Base-by-base conservation (phyloP, 2,329 filamentous ascomycete genomes). In the Colletotrichum tanaceti region DNA sequence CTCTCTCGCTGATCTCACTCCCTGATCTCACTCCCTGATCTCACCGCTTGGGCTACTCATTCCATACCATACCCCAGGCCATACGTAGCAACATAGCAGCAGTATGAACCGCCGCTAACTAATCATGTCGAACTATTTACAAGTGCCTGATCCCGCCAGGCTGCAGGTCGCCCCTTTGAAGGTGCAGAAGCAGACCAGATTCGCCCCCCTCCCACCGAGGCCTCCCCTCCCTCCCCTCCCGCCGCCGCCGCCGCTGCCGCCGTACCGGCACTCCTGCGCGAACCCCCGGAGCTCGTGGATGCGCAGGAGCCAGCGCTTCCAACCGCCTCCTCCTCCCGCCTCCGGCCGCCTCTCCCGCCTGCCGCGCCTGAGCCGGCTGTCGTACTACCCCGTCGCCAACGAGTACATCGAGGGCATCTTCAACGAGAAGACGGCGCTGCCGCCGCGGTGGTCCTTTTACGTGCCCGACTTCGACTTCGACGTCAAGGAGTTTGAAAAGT, bases 381-480 rank as follows among this genome's bases (percentile, higher is more conserved):
- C 67, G 10, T 70, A 67, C 63, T 70, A 68, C 54, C 67, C 67
- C 53, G 67, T 67, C 47, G 67, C 63, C 64, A 67, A 67, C 16
- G 63, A 67, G 7, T 67, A 70, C 35, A 76, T 72, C 44, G 63
- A 72, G 16, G 61, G 65, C 18, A 39, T 71, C 38, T 72, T 72
- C 60, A 62, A 70, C 63, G 61, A 70, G 22, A 69, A 70, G 66
- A 71, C 71, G 18, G 53, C 54, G 24, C 67, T 72, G 18, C 71
- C 71, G 10, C 65, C 70, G 47, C 55, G 62, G 39, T 72, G 71
- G 71, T 62, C 60, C 11, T 72, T 72, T 18, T 68, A 71, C 57
- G 70, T 72, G 4, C 71, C 71, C 41, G 71, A 72, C 52, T 72
- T 71, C 28, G 63, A 72, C 59, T 71, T 70, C 14, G 66, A 70